Percentiles rank a stretch among this genome's conserved stretches.
Conservation (phyloP, 495 filamentous ascomycete genomes). For the Thozetella sp. region DNA sequence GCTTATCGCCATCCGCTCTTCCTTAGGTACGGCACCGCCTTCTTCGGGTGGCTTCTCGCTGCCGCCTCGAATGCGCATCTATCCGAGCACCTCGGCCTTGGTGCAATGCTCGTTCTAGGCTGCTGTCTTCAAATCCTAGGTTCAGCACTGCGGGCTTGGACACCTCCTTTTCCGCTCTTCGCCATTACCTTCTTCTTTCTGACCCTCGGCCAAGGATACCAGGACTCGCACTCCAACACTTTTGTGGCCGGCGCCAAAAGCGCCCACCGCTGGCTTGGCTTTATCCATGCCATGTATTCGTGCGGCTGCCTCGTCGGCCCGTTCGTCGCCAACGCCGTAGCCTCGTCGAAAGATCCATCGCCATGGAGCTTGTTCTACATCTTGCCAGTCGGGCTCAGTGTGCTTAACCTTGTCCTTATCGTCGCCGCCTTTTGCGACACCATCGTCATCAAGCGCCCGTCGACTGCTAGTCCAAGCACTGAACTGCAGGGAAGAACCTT, state of each 20-base stretch:
- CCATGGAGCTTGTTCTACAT: slow-evolving; percentile 48
- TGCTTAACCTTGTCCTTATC: slow-evolving; percentile 36
- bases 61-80: slow-evolving; percentile 49
- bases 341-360: slow-evolving; percentile 19
- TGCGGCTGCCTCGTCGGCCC: slow-evolving; percentile 51
- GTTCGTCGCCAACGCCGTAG: slow-evolving; percentile 50
- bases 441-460: slow-evolving; percentile 6
- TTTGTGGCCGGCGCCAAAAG: slow-evolving; percentile 45
- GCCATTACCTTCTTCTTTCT: slow-evolving; percentile 47
- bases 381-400: slow-evolving; percentile 39
- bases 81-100: slow-evolving; percentile 41
- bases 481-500: slow-evolving; percentile 11
- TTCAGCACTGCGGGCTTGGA: slow-evolving; percentile 49
- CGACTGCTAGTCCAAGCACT: too few relatives aligned
- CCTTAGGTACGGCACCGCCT: slow-evolving; percentile 40
- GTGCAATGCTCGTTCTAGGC: slow-evolving; percentile 49
- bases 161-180: slow-evolving; percentile 49
- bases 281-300: slow-evolving; percentile 59
- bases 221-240: slow-evolving; percentile 56
- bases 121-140: slow-evolving; percentile 46
- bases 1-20: too few relatives aligned
- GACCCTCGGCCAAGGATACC: slow-evolving; percentile 50
- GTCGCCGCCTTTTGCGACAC: slow-evolving; percentile 33
- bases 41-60: slow-evolving; percentile 49
- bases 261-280: slow-evolving; percentile 56